Percentiles rank a stretch among this genome's conserved stretches.
These are phyloP conservation scores for Suhomyces wounanorum DNA, from an alignment of 1,139 yeast species.

Conservation along the genomic window DNA sequence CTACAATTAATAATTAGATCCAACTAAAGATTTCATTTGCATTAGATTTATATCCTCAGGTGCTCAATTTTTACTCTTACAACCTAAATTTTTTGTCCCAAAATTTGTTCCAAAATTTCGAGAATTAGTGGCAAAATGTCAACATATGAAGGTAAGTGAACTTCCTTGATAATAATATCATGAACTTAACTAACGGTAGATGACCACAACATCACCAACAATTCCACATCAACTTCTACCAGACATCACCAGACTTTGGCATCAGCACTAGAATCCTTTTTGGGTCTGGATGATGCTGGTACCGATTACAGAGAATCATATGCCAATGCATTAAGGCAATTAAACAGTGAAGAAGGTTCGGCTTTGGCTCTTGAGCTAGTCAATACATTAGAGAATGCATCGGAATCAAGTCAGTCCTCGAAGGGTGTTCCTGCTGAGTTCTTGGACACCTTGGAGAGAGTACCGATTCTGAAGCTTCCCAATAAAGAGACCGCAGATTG, in stretches of 20 bases:
- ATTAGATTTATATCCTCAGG: too few species aligned
- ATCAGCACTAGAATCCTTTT: conserved; percentile 38
- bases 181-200: conserved; percentile 28
- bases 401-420: conserved; percentile 10
- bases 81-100: background rate
- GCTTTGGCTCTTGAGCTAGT: conserved; percentile 32
- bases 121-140: conserved; percentile 14
- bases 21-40: too few species aligned
- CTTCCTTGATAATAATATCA: background rate
- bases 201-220: conserved; percentile 33
- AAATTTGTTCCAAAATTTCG: background rate
- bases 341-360: conserved; percentile 37
- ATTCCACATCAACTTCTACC: conserved; percentile 16
- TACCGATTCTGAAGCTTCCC: conserved; percentile 52
- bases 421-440: conserved; percentile 70
- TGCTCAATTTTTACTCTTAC: background rate
- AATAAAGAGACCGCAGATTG: conserved; percentile 61
- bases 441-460: conserved; percentile 75
- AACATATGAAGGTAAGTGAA: conserved; percentile 42
- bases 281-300: conserved; percentile 19
- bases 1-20: too few species aligned
- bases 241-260: conserved; percentile 36
- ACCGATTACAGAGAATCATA: conserved; percentile 22
- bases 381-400: conserved; percentile 24
- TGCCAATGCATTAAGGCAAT: conserved; percentile 33